phyloP scores from a whole-genome alignment of 2,329 filamentous ascomycete genomes.

The Penicillium sp. region DNA sequence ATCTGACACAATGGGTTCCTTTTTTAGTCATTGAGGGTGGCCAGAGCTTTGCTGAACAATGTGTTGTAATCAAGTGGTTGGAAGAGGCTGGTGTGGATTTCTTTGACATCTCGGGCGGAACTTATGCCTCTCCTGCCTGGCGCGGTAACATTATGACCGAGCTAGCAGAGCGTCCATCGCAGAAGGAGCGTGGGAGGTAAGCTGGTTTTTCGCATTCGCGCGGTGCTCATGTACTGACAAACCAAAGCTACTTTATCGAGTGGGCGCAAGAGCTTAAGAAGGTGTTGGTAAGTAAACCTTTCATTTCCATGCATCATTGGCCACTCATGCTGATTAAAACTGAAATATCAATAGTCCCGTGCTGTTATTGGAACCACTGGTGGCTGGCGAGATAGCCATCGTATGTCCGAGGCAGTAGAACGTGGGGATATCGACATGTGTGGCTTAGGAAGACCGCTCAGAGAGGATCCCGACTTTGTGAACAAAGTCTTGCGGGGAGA shows the following conservation, averaged over 20 bases:
- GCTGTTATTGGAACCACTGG: conserved; percentile 26
- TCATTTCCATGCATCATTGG: neutral
- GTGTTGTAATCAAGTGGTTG: no score
- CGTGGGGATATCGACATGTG: conserved; percentile 23
- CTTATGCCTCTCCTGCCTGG: no score
- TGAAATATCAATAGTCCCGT: conserved; percentile 11
- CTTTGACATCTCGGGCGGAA: no score
- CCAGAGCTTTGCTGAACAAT: no score
- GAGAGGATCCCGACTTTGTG: neutral
- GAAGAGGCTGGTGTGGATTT: no score
- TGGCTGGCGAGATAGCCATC: conserved; percentile 23
- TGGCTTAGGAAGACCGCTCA: conserved; percentile 20
- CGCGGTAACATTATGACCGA: no score
- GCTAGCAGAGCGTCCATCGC: neutral
- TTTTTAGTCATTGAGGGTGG: no score
- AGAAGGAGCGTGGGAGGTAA: neutral
- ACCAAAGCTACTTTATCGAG: neutral
- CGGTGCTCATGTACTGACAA: neutral
- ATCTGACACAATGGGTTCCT: no score
- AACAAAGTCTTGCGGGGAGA: neutral
- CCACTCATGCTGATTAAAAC: neutral
- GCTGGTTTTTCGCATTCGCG: neutral
- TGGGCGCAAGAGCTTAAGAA: neutral
- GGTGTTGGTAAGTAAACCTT: neutral
- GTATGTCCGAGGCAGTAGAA: conserved; percentile 23